Conservation (phyloP, 345 rosid species). For the Pugionium dolabratum region DNA sequence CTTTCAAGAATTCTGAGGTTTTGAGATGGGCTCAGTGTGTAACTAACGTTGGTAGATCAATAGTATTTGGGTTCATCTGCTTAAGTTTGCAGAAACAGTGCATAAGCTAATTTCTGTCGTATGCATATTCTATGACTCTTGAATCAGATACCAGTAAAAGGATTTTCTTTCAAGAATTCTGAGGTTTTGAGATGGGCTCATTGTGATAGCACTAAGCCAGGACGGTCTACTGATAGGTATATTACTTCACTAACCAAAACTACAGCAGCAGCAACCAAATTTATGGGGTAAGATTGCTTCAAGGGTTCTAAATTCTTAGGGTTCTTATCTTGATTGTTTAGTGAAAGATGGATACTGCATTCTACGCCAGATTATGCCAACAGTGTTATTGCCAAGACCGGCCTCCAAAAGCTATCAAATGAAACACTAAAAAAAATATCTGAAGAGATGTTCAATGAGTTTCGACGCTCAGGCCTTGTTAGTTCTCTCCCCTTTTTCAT, state of each 20-base stretch:
- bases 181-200: slow-evolving; percentile 67
- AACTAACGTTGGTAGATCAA: no score
- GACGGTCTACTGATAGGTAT: slow-evolving; percentile 64
- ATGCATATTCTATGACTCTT: slow-evolving; percentile 21
- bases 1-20: no score
- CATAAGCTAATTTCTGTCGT: slow-evolving; percentile 6
- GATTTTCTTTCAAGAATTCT: slow-evolving; percentile 66
- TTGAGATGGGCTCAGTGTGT: no score
- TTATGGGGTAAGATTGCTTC: slow-evolving; percentile 14
- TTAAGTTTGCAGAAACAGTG: not conserved
- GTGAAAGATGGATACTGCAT: slow-evolving; percentile 88
- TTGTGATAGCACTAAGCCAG: slow-evolving; percentile 82
- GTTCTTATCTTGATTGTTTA: slow-evolving; percentile 26
- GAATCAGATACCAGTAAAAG: slow-evolving; percentile 65
- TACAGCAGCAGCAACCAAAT: not conserved
- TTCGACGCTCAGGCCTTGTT: slow-evolving; percentile 55
- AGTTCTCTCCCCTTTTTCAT: slow-evolving; percentile 65
- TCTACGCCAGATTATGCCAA: slow-evolving; percentile 66
- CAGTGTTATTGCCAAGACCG: slow-evolving; percentile 56
- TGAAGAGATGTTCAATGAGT: slow-evolving; percentile 69
- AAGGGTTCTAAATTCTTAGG: not conserved
- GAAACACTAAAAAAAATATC: slow-evolving; percentile 54
- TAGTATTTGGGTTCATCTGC: slow-evolving; percentile 5
- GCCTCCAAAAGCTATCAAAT: slow-evolving; percentile 63
- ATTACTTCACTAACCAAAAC: slow-evolving; percentile 12